These are phyloP conservation scores for Lasiosphaeria ovina DNA, from an alignment of 495 filamentous ascomycete genomes.

Conservation along the genomic window DNA sequence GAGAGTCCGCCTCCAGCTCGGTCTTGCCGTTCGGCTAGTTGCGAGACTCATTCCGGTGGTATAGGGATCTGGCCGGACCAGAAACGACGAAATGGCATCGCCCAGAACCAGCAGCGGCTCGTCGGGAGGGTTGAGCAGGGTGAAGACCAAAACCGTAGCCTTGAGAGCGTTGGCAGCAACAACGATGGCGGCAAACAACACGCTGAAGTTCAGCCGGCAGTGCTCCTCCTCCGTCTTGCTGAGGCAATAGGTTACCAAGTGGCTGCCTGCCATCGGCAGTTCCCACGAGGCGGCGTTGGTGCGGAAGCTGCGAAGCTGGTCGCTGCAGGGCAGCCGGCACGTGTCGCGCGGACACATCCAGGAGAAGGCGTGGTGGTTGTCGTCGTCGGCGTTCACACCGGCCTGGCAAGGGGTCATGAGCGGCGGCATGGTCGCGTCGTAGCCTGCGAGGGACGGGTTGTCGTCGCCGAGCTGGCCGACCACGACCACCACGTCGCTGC, in stretches of 20 bases:
- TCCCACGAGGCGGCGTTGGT: not conserved
- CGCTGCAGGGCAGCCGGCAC: not conserved
- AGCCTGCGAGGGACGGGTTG: too few relatives aligned
- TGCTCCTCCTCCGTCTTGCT: conserved; percentile 27
- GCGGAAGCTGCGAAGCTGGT: not conserved
- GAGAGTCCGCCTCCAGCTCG: too few relatives aligned
- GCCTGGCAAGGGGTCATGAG: too few relatives aligned
- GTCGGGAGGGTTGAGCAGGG: conserved; percentile 17
- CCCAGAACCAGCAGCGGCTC: conserved; percentile 49
- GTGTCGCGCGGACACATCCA: not conserved
- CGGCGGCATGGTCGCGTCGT: too few relatives aligned
- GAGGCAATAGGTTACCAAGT: conserved; percentile 36
- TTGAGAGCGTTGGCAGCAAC: conserved; percentile 38
- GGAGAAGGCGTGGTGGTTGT: not conserved
- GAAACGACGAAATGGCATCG: conserved; percentile 51
- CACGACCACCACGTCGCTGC: conserved; percentile 24
- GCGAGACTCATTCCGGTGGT: conserved; percentile 37
- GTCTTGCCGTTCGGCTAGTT: too few relatives aligned
- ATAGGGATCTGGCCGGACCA: conserved; percentile 39
- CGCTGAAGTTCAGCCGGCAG: conserved; percentile 46
- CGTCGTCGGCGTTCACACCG: too few relatives aligned
- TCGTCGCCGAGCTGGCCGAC: not conserved
- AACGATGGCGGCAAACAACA: conserved; percentile 39
- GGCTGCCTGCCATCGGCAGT: too few relatives aligned
- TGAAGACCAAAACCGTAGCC: conserved; percentile 27